A percentile compares a stretch with the other conserved stretches of the same genome.
Evolutionary conservation across 2,329 filamentous ascomycete species (phyloP).

Genomic region (Aureobasidium sp.): DNA sequence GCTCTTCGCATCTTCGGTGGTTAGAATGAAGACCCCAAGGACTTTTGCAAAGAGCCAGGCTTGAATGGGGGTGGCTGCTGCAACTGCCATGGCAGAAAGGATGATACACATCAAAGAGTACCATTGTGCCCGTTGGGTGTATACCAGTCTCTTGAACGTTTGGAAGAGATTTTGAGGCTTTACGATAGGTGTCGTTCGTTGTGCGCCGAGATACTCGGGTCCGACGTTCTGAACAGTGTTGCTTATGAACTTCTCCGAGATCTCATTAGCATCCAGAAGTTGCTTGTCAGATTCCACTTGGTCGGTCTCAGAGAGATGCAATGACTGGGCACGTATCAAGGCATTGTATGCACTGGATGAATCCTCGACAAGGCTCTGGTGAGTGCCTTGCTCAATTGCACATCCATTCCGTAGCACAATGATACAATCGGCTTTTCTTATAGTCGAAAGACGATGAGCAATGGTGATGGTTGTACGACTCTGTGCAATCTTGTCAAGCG

Average conservation of each 20-base stretch:
- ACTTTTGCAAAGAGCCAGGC: conserved; percentile 2
- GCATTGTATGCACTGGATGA: neutral
- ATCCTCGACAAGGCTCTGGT: conserved; percentile 18
- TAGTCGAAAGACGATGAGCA: conserved; percentile 34
- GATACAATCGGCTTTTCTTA: conserved; percentile 34
- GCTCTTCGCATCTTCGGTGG: neutral
- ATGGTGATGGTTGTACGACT: conserved; percentile 43
- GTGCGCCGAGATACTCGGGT: neutral
- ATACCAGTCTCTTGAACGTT: neutral
- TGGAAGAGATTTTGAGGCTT: neutral
- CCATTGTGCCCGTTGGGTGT: neutral
- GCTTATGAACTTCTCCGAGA: neutral
- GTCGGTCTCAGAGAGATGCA: neutral
- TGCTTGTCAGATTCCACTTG: neutral
- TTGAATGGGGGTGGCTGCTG: neutral
- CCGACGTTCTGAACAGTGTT: neutral
- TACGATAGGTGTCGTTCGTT: neutral
- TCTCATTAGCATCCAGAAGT: neutral
- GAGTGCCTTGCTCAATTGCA: conserved; percentile 40
- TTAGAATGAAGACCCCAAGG: neutral
- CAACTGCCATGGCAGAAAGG: neutral
- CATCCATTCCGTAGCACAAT: conserved; percentile 40
- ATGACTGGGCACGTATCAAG: neutral
- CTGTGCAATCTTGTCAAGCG: conserved; percentile 67
- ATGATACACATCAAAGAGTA: neutral